Evolutionary conservation across 768 basidiomycete genomes (phyloP).

Genomic region (Cyclocybe aegerita): DNA sequence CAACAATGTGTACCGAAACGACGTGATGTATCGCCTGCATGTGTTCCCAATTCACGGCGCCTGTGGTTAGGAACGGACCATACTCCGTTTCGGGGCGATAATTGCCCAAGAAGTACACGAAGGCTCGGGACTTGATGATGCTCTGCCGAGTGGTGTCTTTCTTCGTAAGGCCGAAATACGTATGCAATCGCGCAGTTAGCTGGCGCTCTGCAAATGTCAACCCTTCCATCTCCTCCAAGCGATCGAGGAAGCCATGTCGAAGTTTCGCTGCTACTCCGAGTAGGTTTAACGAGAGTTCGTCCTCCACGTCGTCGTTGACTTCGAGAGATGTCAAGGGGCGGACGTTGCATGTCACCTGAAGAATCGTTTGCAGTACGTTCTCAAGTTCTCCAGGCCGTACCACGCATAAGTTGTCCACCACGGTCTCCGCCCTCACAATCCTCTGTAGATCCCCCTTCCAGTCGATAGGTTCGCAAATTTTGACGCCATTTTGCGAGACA

Average conservation of each 20-base stretch:
- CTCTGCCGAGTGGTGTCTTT: slow-evolving; percentile 32
- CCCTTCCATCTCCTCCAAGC: slow-evolving; percentile 9
- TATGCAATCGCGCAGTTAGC: slow-evolving; percentile 52
- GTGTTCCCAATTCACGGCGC: slow-evolving; percentile 62
- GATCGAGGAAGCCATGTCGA: slow-evolving; percentile 44
- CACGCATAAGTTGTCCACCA: slow-evolving; percentile 33
- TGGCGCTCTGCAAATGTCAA: slow-evolving; percentile 38
- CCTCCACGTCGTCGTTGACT: slow-evolving; percentile 8
- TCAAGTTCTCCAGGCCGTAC: slow-evolving; percentile 44
- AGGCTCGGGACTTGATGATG: slow-evolving; percentile 46
- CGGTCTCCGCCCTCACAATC: slow-evolving; percentile 51
- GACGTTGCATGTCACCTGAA: slow-evolving; percentile 45
- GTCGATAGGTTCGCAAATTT: slow-evolving; percentile 31
- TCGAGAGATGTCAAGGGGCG: slow-evolving; percentile 30
- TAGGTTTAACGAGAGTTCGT: slow-evolving; percentile 47
- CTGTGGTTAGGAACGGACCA: slow-evolving; percentile 54
- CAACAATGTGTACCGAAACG: slow-evolving; percentile 52
- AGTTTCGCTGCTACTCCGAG: slow-evolving; percentile 49
- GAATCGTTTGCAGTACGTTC: slow-evolving; percentile 44
- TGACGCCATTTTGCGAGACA: slow-evolving; percentile 32
- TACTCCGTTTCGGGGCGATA: slow-evolving; percentile 50
- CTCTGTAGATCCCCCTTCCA: slow-evolving; percentile 58
- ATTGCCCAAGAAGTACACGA: slow-evolving; percentile 62
- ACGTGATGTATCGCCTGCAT: slow-evolving; percentile 54
- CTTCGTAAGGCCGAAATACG: slow-evolving; percentile 53